Evolutionary conservation across 2,329 filamentous ascomycete genomes (phyloP).

Genomic region (Clarireedia hainanense): DNA sequence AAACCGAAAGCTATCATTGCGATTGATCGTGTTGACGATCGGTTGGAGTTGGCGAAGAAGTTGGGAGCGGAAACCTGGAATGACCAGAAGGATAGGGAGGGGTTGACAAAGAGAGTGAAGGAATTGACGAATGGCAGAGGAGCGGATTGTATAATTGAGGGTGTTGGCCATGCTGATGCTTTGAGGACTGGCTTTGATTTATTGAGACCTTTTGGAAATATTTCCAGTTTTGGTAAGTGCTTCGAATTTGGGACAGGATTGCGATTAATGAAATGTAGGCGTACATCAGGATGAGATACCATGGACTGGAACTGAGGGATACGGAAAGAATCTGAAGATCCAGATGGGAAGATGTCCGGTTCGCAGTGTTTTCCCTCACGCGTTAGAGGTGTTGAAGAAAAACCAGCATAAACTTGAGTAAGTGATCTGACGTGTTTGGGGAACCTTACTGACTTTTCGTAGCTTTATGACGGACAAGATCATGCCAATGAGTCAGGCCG

Average conservation of each 20-base stretch:
- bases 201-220: constrained; percentile 62
- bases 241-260: not conserved
- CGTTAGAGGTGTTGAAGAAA: constrained; percentile 55
- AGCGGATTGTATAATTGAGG: constrained; percentile 77
- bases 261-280: not conserved
- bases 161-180: constrained; percentile 63
- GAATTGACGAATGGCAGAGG: constrained; percentile 73
- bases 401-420: constrained; percentile 61
- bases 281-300: constrained; percentile 48
- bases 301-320: constrained; percentile 57
- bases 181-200: constrained; percentile 64
- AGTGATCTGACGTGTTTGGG: constrained; percentile 23
- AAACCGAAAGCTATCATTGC: constrained; percentile 70
- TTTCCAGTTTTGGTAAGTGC: constrained; percentile 36
- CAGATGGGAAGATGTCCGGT: constrained; percentile 72
- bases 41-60: constrained; percentile 63
- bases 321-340: constrained; percentile 63
- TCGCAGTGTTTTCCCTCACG: constrained; percentile 60
- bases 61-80: constrained; percentile 81
- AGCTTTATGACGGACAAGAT: constrained; percentile 74
- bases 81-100: constrained; percentile 58
- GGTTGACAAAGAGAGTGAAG: constrained; percentile 58
- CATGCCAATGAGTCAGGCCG: constrained; percentile 60
- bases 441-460: constrained; percentile 17
- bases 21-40: constrained; percentile 67